Evolutionary conservation across 768 basidiomycete species (phyloP).

Genomic region (Fomitopsis pulvina): DNA sequence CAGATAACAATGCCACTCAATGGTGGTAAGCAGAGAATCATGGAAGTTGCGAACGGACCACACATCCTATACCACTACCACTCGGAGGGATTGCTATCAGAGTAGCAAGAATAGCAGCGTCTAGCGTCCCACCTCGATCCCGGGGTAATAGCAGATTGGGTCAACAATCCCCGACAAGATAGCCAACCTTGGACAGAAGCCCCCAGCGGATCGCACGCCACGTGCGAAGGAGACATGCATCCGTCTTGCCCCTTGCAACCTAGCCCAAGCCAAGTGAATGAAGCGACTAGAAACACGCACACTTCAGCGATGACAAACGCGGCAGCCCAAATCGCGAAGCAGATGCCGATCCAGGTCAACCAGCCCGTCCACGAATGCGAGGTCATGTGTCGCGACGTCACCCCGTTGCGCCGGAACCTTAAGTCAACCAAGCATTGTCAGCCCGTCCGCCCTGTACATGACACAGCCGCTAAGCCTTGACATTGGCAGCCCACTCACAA

Average conservation of each 20-base stretch:
- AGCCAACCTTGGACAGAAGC: not conserved
- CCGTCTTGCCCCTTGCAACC: no score
- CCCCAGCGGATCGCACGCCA: not conserved
- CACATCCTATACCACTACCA: no score
- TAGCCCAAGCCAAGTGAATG: not conserved
- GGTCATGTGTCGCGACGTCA: constrained; percentile 22
- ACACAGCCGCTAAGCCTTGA: not conserved
- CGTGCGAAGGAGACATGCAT: no score
- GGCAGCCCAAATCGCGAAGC: constrained; percentile 18
- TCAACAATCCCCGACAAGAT: no score
- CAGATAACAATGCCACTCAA: not conserved
- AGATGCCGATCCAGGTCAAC: constrained; percentile 23
- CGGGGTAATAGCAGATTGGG: no score
- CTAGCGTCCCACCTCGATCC: no score
- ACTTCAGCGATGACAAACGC: constrained; percentile 27
- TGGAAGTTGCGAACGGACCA: no score
- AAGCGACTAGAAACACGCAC: constrained; percentile 9
- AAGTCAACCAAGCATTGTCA: not conserved
- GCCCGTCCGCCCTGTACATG: not conserved
- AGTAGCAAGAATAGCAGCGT: no score
- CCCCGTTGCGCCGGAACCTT: constrained; percentile 23
- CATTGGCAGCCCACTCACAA: constrained; percentile 10
- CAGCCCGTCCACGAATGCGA: constrained; percentile 21
- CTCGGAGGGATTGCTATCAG: no score
- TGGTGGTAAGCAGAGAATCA: not conserved